Percentiles rank a stretch among this genome's conserved stretches.
Evolutionary conservation across 805 yeast genomes (phyloP).

Genomic region (Kazachstania viticola): DNA sequence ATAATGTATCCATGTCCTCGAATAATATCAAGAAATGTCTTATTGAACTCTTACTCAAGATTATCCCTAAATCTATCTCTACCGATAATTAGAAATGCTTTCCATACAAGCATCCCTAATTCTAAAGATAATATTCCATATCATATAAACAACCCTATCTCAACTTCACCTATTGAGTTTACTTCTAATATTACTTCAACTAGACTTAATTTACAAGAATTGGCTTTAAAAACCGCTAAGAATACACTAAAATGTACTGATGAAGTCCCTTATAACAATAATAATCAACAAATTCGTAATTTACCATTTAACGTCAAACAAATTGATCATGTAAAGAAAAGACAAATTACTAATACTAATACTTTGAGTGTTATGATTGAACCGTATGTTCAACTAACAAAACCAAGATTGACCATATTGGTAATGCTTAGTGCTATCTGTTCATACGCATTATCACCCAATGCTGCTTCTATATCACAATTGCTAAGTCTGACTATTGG

Average conservation of each 20-base stretch:
- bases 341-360: too few species aligned
- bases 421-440: slow-evolving; percentile 89
- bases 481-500: slow-evolving; percentile 69
- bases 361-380: too few species aligned
- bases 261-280: slow-evolving; percentile 7
- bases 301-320: slow-evolving; percentile 48
- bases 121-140: too few species aligned
- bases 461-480: slow-evolving; percentile 59
- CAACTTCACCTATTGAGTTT: slow-evolving; percentile 32
- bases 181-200: slow-evolving; percentile 22
- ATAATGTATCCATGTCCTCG: too few species aligned
- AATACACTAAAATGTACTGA: slow-evolving; percentile 28
- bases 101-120: too few species aligned
- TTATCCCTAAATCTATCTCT: too few species aligned
- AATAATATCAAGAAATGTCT: too few species aligned
- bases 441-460: slow-evolving; percentile 86
- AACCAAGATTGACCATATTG: slow-evolving; percentile 77
- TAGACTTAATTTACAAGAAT: slow-evolving; percentile 1
- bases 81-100: too few species aligned
- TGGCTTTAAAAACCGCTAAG: slow-evolving; percentile 14
- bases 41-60: too few species aligned
- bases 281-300: slow-evolving; percentile 8
- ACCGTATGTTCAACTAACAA: slow-evolving; percentile 76
- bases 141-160: too few species aligned
- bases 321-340: slow-evolving; percentile 19